Evolutionary conservation across 768 basidiomycete species (phyloP).

Genomic region (Gymnopilus junonius): DNA sequence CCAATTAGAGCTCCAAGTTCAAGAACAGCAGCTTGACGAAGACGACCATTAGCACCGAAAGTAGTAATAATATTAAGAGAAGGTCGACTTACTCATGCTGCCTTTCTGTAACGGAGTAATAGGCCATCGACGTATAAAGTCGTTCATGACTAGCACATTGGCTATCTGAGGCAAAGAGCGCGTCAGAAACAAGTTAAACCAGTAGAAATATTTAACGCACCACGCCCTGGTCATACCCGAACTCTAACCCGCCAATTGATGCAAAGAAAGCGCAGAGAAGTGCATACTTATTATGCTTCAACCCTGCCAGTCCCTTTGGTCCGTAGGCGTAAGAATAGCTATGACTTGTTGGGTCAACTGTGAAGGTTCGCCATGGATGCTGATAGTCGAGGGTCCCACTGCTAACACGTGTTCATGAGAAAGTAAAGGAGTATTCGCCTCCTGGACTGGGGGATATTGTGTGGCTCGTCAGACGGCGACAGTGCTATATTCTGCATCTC

Average conservation of each 20-base stretch:
- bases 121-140: slow-evolving; percentile 72
- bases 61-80: neutral
- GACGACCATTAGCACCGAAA: too few species aligned
- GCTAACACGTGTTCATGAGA: neutral
- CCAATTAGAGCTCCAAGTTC: slow-evolving; percentile 84
- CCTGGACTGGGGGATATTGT: slow-evolving; percentile 16
- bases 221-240: slow-evolving; percentile 87
- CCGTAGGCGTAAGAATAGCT: slow-evolving; percentile 74
- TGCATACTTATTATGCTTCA: slow-evolving; percentile 67
- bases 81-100: slow-evolving; percentile 63
- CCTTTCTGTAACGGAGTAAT: slow-evolving; percentile 76
- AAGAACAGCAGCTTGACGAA: slow-evolving; percentile 64
- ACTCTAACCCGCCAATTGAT: slow-evolving; percentile 76
- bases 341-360: slow-evolving; percentile 23
- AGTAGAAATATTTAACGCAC: slow-evolving; percentile 28
- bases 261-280: slow-evolving; percentile 74
- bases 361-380: slow-evolving; percentile 34
- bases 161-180: slow-evolving; percentile 55
- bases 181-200: neutral
- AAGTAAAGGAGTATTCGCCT: slow-evolving; percentile 6
- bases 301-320: slow-evolving; percentile 66
- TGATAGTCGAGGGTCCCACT: slow-evolving; percentile 14
- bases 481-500: slow-evolving; percentile 23
- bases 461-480: slow-evolving; percentile 17
- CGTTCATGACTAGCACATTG: slow-evolving; percentile 83